phyloP scores from a whole-genome alignment of 345 rosid species.

The rapeseed (Brassica napus) region DNA sequence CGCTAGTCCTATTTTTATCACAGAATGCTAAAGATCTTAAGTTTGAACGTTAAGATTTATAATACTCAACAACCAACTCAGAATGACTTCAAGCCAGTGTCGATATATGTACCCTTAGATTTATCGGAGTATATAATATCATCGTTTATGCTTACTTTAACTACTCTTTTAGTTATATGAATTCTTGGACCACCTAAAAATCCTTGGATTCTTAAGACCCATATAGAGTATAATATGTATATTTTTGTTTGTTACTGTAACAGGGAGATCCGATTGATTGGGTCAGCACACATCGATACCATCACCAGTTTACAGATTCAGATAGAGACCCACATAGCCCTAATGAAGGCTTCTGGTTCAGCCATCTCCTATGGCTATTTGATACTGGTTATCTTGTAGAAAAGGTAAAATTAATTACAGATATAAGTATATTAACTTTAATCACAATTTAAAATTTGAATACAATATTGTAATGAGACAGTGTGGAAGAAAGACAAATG shows the following conservation, averaged over 20 bases:
- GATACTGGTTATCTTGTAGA: slow-evolving; percentile 52
- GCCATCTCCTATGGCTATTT: slow-evolving; percentile 82
- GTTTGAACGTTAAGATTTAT: neutral
- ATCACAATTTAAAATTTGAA: neutral
- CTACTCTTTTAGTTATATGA: neutral
- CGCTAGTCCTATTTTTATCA: neutral
- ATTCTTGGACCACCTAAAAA: neutral
- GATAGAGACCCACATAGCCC: slow-evolving; percentile 97
- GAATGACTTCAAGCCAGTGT: neutral
- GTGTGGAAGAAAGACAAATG: slow-evolving; percentile 43
- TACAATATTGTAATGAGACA: neutral
- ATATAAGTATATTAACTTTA: neutral
- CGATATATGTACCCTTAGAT: slow-evolving; percentile 1
- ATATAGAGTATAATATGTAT: neutral
- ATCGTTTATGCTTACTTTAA: neutral
- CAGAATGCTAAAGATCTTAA: neutral
- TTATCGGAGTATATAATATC: neutral
- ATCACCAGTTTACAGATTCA: slow-evolving; percentile 82
- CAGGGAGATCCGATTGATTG: slow-evolving; percentile 74
- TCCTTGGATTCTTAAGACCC: slow-evolving; percentile 1
- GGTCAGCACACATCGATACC: slow-evolving; percentile 90
- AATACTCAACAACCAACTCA: slow-evolving; percentile 10
- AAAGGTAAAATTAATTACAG: slow-evolving; percentile 47
- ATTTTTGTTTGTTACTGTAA: slow-evolving; percentile 7
- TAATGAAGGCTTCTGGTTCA: slow-evolving; percentile 83